Evolutionary conservation across 345 rosid genomes (phyloP), one percentile per base, ranked within the genome.

Genomic region (Gossypium herbaceum): DNA sequence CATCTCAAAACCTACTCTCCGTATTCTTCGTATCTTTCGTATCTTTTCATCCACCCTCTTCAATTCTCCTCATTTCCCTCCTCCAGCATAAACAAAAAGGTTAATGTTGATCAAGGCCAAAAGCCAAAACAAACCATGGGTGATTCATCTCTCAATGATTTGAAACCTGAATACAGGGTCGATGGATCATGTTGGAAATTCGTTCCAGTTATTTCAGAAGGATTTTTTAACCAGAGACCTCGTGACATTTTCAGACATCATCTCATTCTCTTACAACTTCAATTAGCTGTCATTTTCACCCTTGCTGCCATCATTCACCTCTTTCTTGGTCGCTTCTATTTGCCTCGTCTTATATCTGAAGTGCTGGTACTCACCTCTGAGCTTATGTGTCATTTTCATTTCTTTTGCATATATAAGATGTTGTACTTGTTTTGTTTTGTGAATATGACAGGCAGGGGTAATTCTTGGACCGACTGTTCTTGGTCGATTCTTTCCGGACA

Each of bases 371-470:
- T n/a, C 6, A 19, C 48, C 0, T 63, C 9, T n/a, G 55, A 51
- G 1, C 20, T 41, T 43, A 1, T 9, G 2, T n/a, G 12, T 9
- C 4, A 4, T 34, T 62, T 60, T 29, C 43, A 24, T 13, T 7
- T 7, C 1, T 50, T 50, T 50, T 50, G 4, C 13, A 55, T 9
- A 19, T 56, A 24, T 56, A 52, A 16, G 19, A 16, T 52, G 56
- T 16, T 16, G 41, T 34, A 34, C 41, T 34, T 34, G 7, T 34
- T 34, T 16, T 51, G 55, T 63, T 7, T 72, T 73, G 68, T 22
- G 29, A 12, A 20, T 22, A 75, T 75, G 54, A 2, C 83, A 85
- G 84, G 57, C 84, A 9, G 85, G 87, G 12, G 1, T 82, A 2
- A 20, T 85, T 27, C 12, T 82, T 45, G 88, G 84, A 48, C 76